Conservation (phyloP, 106 monocot genomes). For the Hemerocallis citrina region DNA sequence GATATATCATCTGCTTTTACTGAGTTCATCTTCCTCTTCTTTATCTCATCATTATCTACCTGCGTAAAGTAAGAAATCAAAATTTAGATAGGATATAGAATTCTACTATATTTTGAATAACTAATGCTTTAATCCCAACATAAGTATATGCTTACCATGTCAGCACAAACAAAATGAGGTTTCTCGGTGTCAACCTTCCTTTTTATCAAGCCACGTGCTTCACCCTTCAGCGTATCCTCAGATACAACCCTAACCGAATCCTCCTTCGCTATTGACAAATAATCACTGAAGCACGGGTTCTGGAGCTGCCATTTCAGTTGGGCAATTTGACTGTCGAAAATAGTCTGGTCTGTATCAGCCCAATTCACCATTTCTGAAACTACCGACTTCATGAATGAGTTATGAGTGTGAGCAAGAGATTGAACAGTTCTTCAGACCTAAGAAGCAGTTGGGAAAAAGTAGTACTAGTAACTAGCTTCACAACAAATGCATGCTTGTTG, state of each 20-base stretch:
- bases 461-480: no score
- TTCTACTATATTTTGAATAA: neutral
- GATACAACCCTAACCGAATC: neutral
- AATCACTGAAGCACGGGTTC: neutral
- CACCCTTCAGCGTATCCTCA: neutral
- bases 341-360: neutral
- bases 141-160: no score
- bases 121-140: no score
- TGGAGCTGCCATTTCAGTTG: neutral
- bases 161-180: no score
- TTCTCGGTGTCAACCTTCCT: neutral
- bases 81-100: neutral
- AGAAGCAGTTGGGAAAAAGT: neutral
- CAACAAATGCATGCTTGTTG: neutral
- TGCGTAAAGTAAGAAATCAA: neutral
- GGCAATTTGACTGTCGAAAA: neutral
- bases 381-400: no score
- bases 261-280: neutral
- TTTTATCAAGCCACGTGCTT: neutral
- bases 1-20: neutral
- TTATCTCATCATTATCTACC: neutral
- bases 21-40: neutral
- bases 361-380: no score
- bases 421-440: neutral
- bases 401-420: neutral